Conservation (phyloP, 371 early-diverging fungal genomes). For the Blastocladiella emersonii region DNA sequence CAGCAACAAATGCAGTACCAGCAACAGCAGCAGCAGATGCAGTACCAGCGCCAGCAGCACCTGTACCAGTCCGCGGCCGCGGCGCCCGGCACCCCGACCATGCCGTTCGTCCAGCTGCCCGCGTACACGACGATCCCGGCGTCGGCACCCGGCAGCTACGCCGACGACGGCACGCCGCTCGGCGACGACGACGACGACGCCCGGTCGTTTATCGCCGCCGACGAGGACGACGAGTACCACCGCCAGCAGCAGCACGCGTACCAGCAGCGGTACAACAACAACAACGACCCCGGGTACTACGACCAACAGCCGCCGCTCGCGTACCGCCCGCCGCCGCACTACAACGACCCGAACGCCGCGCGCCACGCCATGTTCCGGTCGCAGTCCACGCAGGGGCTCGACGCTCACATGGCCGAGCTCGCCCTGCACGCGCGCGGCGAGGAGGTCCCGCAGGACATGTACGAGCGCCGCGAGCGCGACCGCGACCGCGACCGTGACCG, state of each 20-base stretch:
- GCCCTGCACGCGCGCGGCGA: no score
- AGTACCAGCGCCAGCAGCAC: no score
- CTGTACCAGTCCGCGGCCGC: no score
- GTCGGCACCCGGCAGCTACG: background rate
- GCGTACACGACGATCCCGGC: background rate
- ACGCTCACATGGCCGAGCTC: background rate
- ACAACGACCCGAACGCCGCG: slow-evolving; percentile 3
- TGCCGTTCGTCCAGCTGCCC: background rate
- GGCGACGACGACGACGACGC: slow-evolving; percentile 11
- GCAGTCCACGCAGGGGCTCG: background rate
- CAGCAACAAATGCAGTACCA: no score
- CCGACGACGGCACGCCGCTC: background rate
- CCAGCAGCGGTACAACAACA: background rate
- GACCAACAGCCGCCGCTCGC: background rate
- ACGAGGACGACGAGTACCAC: slow-evolving; percentile 10
- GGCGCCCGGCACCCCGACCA: no score
- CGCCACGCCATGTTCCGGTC: background rate
- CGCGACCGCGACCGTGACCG: no score
- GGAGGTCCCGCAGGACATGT: no score
- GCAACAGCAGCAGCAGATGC: no score
- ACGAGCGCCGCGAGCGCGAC: no score
- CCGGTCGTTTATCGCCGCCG: slow-evolving; percentile 9
- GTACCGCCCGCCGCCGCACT: slow-evolving; percentile 2
- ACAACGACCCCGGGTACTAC: no score
- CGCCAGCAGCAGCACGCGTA: slow-evolving; percentile 5